phyloP scores from a whole-genome alignment of 768 basidiomycete genomes.

The Stropharia rugosoannulata region DNA sequence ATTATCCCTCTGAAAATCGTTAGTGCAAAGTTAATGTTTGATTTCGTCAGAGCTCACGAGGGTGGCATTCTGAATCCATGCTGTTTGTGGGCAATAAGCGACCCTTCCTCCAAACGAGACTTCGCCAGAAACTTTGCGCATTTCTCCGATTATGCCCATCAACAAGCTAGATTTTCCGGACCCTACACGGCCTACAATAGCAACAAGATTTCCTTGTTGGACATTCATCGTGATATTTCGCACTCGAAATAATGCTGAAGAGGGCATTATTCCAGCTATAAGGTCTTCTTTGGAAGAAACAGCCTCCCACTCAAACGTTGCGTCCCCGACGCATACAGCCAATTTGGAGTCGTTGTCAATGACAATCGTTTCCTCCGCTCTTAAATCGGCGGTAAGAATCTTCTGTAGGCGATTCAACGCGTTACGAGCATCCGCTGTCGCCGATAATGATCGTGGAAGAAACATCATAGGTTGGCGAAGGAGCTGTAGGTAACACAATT shows the following conservation, averaged over 20 bases:
- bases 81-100: constrained; percentile 71
- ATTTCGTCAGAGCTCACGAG: constrained; percentile 37
- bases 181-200: constrained; percentile 69
- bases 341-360: constrained; percentile 44
- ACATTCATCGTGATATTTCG: constrained; percentile 50
- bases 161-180: constrained; percentile 65
- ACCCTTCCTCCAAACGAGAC: constrained; percentile 62
- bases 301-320: constrained; percentile 65
- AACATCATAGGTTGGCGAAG: constrained; percentile 72
- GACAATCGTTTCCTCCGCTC: constrained; percentile 36
- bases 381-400: constrained; percentile 57
- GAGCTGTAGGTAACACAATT: constrained; percentile 34
- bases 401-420: constrained; percentile 51
- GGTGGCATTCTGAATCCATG: constrained; percentile 76
- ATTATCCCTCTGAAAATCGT: constrained; percentile 51
- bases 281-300: constrained; percentile 9
- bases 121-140: constrained; percentile 51
- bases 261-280: constrained; percentile 15
- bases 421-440: constrained; percentile 63
- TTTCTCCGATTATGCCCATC: constrained; percentile 69
- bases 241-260: constrained; percentile 46
- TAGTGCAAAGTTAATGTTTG: no score
- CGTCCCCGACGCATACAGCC: constrained; percentile 52
- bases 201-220: constrained; percentile 56
- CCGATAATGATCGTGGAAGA: constrained; percentile 59